A percentile compares a stretch with the other conserved stretches of the same genome.
Conservation (phyloP, 768 basidiomycete species). For the Coprinopsis strossmayeri region DNA sequence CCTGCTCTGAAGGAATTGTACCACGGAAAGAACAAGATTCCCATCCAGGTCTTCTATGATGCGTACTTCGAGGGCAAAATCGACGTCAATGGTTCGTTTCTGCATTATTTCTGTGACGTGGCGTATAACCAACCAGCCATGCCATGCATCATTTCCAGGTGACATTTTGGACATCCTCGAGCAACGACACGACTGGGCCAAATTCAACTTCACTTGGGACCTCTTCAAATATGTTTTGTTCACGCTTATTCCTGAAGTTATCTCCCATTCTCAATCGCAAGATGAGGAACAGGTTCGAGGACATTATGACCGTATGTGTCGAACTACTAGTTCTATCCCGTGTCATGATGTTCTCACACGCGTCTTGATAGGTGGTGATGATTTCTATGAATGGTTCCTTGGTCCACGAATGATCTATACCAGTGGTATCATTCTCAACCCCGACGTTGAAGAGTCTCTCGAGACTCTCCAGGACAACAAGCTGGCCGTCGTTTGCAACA, state of each 20-base stretch:
- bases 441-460: constrained; percentile 70
- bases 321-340: neutral
- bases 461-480: constrained; percentile 99
- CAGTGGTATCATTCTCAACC: constrained; percentile 76
- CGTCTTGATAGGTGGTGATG: constrained; percentile 75
- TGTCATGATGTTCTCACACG: constrained; percentile 3
- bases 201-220: constrained; percentile 84
- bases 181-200: constrained; percentile 92
- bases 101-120: constrained; percentile 9
- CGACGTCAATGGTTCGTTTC: constrained; percentile 80
- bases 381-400: constrained; percentile 96
- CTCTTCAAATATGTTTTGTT: constrained; percentile 92
- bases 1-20: constrained; percentile 73
- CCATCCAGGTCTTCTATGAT: constrained; percentile 97
- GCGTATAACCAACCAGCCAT: constrained; percentile 4
- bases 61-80: constrained; percentile 95
- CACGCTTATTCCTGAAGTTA: constrained; percentile 86
- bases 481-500: constrained; percentile 90
- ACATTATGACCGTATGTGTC: constrained; percentile 80
- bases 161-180: constrained; percentile 94
- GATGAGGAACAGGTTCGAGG: constrained; percentile 95
- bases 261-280: constrained; percentile 84
- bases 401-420: constrained; percentile 98
- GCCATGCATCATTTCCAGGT: constrained; percentile 36
- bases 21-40: constrained; percentile 84